Percentiles rank a stretch among this genome's conserved stretches.
phyloP scores from a whole-genome alignment of 805 yeast species.

The Ogataea glucozyma region DNA sequence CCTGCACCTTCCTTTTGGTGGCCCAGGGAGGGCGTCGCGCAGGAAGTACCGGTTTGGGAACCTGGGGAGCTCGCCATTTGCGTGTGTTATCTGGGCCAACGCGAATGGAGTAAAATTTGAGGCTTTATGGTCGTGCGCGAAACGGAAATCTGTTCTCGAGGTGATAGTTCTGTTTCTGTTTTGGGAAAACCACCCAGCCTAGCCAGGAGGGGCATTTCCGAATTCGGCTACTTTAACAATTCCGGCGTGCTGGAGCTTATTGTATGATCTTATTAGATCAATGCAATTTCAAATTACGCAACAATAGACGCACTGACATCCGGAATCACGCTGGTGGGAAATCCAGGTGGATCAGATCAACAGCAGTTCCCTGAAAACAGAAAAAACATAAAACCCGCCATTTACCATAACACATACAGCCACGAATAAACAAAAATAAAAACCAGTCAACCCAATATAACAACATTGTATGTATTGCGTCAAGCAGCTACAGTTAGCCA shows the following conservation, averaged over 20 bases:
- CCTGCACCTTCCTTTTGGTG: not conserved
- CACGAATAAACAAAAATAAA: not conserved
- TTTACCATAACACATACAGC: conserved; percentile 5
- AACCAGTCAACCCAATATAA: conserved; percentile 2
- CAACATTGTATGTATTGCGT: conserved; percentile 1
- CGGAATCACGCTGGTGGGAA: conserved; percentile 4
- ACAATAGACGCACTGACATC: conserved; percentile 5
- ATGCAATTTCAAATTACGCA: conserved; percentile 13
- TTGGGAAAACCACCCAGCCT: conserved; percentile 10
- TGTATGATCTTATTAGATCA: conserved; percentile 19
- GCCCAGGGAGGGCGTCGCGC: not conserved
- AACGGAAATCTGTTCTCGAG: not conserved
- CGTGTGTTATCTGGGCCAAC: conserved; percentile 4
- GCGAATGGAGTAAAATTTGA: not conserved
- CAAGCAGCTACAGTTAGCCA: conserved; percentile 8
- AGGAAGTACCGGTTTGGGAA: not conserved
- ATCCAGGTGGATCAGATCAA: conserved; percentile 20
- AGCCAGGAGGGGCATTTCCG: conserved; percentile 11
- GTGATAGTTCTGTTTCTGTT: conserved; percentile 13
- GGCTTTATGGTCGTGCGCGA: conserved; percentile 2
- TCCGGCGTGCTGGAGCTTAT: conserved; percentile 4
- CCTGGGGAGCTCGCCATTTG: conserved; percentile 1
- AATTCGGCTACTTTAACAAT: conserved; percentile 10
- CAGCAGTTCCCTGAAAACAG: conserved; percentile 21
- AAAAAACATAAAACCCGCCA: conserved; percentile 24